Evolutionary conservation across 225 moss, liverwort and hornwort genomes (phyloP).

Genomic region (Lunularia cruciata): DNA sequence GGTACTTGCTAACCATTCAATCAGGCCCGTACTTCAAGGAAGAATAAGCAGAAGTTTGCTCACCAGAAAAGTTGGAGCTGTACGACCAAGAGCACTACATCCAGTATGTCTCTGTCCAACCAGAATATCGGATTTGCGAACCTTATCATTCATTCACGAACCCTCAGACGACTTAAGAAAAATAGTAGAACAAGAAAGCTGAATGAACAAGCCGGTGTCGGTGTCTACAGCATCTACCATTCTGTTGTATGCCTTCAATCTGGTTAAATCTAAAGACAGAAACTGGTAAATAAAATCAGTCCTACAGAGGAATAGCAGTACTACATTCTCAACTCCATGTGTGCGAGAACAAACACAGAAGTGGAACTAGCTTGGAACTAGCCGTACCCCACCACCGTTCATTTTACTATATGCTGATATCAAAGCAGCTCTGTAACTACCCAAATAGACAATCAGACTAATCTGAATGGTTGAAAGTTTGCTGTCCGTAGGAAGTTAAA

Average conservation of each 20-base stretch:
- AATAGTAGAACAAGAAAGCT: conserved; percentile 12
- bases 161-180: conserved; percentile 5
- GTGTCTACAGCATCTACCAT: conserved; percentile 1
- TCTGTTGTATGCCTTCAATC: not conserved
- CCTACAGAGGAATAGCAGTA: not conserved
- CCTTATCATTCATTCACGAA: conserved; percentile 15
- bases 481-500: conserved; percentile 5
- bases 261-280: not conserved
- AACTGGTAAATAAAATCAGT: conserved; percentile 2
- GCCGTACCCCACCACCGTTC: conserved; percentile 23
- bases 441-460: conserved; percentile 10
- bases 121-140: not conserved
- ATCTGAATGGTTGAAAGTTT: conserved; percentile 9
- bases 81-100: not conserved
- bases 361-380: conserved; percentile 13
- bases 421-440: conserved; percentile 15
- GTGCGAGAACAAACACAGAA: conserved; percentile 10
- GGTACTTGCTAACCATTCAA: not conserved
- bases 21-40: not conserved
- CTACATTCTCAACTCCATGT: conserved; percentile 5
- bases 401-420: conserved; percentile 13
- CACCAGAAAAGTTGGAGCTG: not conserved
- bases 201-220: not conserved
- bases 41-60: conserved; percentile 5
- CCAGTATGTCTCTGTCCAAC: conserved; percentile 12